Evolutionary conservation across 2,329 filamentous ascomycete genomes (phyloP).

Genomic region (Fusarium udum): DNA sequence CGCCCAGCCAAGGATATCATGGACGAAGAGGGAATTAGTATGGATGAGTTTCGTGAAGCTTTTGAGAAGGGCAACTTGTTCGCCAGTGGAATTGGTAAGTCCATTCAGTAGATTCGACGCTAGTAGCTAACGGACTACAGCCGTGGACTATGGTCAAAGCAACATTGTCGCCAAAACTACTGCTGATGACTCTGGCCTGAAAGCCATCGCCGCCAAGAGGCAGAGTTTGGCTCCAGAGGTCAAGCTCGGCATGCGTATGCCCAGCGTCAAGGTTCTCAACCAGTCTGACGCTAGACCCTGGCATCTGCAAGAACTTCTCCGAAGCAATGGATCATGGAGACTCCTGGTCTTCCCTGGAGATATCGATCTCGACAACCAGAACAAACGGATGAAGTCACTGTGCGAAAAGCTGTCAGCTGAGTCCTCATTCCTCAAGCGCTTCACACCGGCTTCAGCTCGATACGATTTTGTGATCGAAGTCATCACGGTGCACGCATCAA

Average conservation of each 20-base stretch:
- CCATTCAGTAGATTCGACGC: neutral
- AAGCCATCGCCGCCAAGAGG: constrained; percentile 1
- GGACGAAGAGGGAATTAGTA: constrained; percentile 68
- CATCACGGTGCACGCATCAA: constrained; percentile 67
- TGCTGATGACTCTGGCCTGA: neutral
- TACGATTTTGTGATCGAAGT: constrained; percentile 61
- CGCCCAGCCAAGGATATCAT: constrained; percentile 67
- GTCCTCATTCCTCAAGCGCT: constrained; percentile 15
- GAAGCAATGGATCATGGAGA: constrained; percentile 60
- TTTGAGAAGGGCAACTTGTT: constrained; percentile 66
- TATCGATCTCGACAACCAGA: neutral
- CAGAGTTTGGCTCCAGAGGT: constrained; percentile 50
- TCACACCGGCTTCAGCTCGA: constrained; percentile 10
- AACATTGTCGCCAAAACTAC: constrained; percentile 18
- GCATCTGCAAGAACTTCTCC: constrained; percentile 62
- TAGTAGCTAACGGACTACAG: neutral
- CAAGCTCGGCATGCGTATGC: constrained; percentile 65
- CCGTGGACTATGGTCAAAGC: constrained; percentile 30
- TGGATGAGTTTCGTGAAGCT: constrained; percentile 69
- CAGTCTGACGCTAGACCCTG: constrained; percentile 65
- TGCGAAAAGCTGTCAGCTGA: constrained; percentile 46
- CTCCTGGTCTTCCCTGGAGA: constrained; percentile 57
- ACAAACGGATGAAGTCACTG: constrained; percentile 25
- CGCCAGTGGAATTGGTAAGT: constrained; percentile 12
- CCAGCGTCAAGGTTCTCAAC: constrained; percentile 67